A percentile compares a stretch with the other conserved stretches of the same genome.
phyloP scores from a whole-genome alignment of 306 rosid genomes.

The Chamaecrista fasciculata region DNA sequence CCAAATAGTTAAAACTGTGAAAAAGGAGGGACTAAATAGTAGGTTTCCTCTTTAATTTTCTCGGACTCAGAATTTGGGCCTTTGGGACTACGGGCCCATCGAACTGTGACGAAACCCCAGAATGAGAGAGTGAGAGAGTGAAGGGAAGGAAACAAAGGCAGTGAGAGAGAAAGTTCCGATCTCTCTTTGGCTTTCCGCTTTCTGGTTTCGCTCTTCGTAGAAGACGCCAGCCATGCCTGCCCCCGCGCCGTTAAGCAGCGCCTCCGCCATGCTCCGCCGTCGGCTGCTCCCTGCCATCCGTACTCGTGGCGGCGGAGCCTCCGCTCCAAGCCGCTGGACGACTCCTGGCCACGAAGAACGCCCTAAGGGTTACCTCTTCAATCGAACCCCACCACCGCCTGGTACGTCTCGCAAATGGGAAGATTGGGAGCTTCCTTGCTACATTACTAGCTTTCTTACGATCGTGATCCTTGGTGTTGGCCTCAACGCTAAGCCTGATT shows the following conservation, averaged over 20 bases:
- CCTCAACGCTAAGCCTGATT: constrained; percentile 97
- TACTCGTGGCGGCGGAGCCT: constrained; percentile 60
- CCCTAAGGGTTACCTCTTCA: constrained; percentile 81
- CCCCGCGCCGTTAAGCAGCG: constrained; percentile 46
- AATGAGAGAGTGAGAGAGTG: neutral
- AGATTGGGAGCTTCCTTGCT: constrained; percentile 99
- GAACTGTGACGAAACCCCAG: neutral
- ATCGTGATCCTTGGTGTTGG: constrained; percentile 98
- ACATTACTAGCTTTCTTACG: constrained; percentile 91
- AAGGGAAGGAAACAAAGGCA: neutral
- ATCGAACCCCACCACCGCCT: constrained; percentile 67
- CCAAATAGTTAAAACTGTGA: too few species aligned
- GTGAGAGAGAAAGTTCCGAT: neutral
- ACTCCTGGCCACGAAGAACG: constrained; percentile 80
- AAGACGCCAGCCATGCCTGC: constrained; percentile 37
- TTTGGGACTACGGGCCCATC: neutral
- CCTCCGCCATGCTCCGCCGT: constrained; percentile 74
- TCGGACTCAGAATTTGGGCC: neutral
- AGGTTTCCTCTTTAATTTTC: too few species aligned
- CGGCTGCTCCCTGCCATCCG: constrained; percentile 63
- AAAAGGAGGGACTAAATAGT: too few species aligned
- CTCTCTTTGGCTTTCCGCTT: neutral
- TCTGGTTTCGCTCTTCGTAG: neutral
- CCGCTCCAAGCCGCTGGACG: constrained; percentile 80
- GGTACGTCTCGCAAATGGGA: constrained; percentile 95